Evolutionary conservation across 176 grass and related monocot species (phyloP).

Genomic region (Musa beccarii): DNA sequence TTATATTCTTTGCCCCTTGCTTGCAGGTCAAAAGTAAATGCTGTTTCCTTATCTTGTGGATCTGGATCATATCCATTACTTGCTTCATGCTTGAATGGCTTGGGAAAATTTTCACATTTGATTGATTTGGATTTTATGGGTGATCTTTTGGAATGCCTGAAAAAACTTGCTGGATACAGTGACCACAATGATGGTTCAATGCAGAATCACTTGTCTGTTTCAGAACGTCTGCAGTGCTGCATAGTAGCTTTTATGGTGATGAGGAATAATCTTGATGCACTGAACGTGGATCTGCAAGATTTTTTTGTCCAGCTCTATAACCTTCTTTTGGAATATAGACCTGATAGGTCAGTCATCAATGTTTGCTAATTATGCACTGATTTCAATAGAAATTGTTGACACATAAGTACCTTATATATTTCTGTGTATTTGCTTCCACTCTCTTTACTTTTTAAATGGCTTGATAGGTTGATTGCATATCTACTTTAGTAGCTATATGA

Average conservation of each 20-base stretch:
- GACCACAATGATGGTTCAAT: constrained; percentile 23
- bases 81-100: constrained; percentile 67
- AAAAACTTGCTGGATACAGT: constrained; percentile 70
- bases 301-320: constrained; percentile 91
- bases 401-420: too few relatives aligned
- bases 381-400: neutral
- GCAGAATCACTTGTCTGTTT: constrained; percentile 49
- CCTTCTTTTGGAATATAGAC: constrained; percentile 81
- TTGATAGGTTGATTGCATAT: constrained; percentile 1
- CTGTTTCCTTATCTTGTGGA: constrained; percentile 19
- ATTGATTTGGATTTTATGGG: constrained; percentile 94
- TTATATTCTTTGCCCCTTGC: too few relatives aligned
- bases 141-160: constrained; percentile 75
- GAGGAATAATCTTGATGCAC: constrained; percentile 85
- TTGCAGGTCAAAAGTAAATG: constrained; percentile 36
- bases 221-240: constrained; percentile 83
- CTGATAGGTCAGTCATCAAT: constrained; percentile 44
- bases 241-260: constrained; percentile 84
- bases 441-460: neutral
- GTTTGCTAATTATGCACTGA: neutral
- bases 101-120: constrained; percentile 92
- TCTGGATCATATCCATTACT: constrained; percentile 48
- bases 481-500: neutral
- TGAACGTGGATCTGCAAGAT: constrained; percentile 83
- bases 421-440: neutral